phyloP scores from a whole-genome alignment of 2,329 filamentous ascomycete species.

The Epichloe hybrida region DNA sequence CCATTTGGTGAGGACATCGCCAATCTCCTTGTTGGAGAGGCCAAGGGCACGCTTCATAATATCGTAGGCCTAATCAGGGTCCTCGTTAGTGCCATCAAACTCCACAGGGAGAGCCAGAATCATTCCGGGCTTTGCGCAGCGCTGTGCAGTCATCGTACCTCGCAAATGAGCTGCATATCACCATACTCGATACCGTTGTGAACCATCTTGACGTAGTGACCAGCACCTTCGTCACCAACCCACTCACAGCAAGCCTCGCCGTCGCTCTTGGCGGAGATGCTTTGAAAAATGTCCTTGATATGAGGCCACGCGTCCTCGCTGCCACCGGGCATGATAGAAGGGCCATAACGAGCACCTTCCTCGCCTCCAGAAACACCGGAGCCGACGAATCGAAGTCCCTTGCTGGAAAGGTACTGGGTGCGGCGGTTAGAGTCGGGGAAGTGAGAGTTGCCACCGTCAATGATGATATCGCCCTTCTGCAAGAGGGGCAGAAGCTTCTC shows the following conservation, averaged over 20 bases:
- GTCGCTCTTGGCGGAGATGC: conserved; percentile 94
- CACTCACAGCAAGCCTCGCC: conserved; percentile 97
- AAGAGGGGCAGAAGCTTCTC: conserved; percentile 79
- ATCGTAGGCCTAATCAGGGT: conserved; percentile 67
- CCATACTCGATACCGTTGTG: conserved; percentile 99
- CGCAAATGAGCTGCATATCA: conserved; percentile 99
- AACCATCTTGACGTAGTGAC: conserved; percentile 99
- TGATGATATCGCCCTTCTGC: conserved; percentile 90
- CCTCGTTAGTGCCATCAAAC: background rate
- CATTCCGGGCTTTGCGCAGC: background rate
- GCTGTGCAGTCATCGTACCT: conserved; percentile 44
- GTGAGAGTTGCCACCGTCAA: conserved; percentile 96
- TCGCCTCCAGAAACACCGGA: conserved; percentile 97
- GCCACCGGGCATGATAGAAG: conserved; percentile 97
- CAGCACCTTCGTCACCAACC: conserved; percentile 98
- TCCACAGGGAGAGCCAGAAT: background rate
- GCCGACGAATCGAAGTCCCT: conserved; percentile 93
- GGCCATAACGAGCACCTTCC: conserved; percentile 95
- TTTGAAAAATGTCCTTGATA: conserved; percentile 99
- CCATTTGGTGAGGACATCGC: conserved; percentile 88
- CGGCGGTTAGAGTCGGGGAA: conserved; percentile 98
- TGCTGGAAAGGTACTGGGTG: conserved; percentile 70
- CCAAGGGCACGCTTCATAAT: conserved; percentile 98
- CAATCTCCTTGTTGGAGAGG: conserved; percentile 83
- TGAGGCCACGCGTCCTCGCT: conserved; percentile 95